Evolutionary conservation across 225 moss, liverwort and hornwort species (phyloP), one percentile per base, ranked within the genome.

Genomic region (Thuidium tamariscinum): DNA sequence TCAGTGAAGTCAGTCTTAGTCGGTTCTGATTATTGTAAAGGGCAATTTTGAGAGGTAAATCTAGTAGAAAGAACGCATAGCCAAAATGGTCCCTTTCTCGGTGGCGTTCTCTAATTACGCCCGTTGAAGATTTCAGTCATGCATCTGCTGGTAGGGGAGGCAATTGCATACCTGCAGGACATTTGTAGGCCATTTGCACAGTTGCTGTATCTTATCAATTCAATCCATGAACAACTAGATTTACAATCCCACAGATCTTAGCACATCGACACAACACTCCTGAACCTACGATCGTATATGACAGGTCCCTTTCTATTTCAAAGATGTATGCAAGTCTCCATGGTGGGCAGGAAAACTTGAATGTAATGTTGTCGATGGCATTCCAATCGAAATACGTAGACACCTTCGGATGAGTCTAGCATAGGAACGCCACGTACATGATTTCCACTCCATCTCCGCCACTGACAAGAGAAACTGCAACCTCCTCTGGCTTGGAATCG

Each of bases 211-310:
- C 46, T 72, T 4, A 46, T 46, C 17, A 72, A 46, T 46, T 18
- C 72, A 22, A 51, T 34, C 22, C n/a, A 51, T 8, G 2, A 14
- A 5, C 74, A n/a, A 14, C 20, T 3, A 29, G 34, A 49, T 49
- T 7, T 20, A 49, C 16, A 30, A 30, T 12, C 20, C 32, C 23
- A 10, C 36, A 55, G 12, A 55, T 36, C 23, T 9, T n/a, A 69
- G 36, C 94, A 17, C 93, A 96, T 4, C 94, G 88, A 52, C 34
- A n/a, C 25, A 64, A 36, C 81, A 36, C 5, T 25, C 80, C 23
- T 63, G 44, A 48, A 25, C 48, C 34, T 63, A 2, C n/a, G n/a
- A n/a, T n/a, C n/a, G n/a, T n/a, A 80, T n/a, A 63, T 23, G 2
- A 23, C 1, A n/a, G n/a, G 4, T 63, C 16, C 32, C 63, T 39